phyloP scores from a whole-genome alignment of 495 filamentous ascomycete genomes.

The Penicillium macrosclerotiorum region DNA sequence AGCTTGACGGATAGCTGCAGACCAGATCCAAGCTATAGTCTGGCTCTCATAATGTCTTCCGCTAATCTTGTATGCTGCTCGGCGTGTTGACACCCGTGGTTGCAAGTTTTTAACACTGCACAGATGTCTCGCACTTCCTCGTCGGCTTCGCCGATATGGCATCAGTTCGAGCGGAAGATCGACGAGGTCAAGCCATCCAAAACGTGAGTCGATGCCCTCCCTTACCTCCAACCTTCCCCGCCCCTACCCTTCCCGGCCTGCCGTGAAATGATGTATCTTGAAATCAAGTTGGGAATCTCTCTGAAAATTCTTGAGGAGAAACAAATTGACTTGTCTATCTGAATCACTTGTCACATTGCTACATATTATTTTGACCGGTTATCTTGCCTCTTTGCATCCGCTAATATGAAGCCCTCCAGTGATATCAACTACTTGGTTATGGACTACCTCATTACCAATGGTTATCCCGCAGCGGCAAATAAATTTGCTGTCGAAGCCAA shows the following conservation, averaged over 20 bases:
- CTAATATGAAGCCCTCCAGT: slow-evolving; percentile 53
- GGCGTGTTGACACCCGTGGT: slow-evolving; percentile 34
- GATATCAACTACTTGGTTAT: slow-evolving; percentile 95
- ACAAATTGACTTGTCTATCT: slow-evolving; percentile 69
- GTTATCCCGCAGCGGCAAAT: slow-evolving; percentile 87
- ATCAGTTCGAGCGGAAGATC: slow-evolving; percentile 73
- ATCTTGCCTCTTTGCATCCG: slow-evolving; percentile 15
- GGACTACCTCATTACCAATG: slow-evolving; percentile 95
- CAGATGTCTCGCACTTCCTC: slow-evolving; percentile 66
- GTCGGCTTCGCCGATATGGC: slow-evolving; percentile 64
- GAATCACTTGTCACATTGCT: slow-evolving; percentile 32
- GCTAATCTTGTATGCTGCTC: slow-evolving; percentile 45
- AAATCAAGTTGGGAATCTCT: slow-evolving; percentile 99
- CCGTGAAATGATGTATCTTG: slow-evolving; percentile 70
- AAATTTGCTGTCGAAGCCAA: slow-evolving; percentile 96
- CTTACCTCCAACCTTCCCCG: slow-evolving; percentile 4
- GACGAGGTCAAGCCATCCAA: slow-evolving; percentile 87
- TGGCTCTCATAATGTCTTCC: slow-evolving; percentile 30
- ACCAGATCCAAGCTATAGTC: slow-evolving; percentile 8
- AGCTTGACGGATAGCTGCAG: slow-evolving; percentile 22
- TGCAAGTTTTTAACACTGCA: slow-evolving; percentile 41
- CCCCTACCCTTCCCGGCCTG: background rate
- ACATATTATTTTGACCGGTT: slow-evolving; percentile 6
- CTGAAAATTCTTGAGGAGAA: slow-evolving; percentile 90
- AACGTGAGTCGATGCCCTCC: slow-evolving; percentile 60